A percentile compares a stretch with the other conserved stretches of the same genome.
These are phyloP conservation scores for Pythium diclinum DNA, from an alignment of 352 stramenopile genomes.

Conservation along the genomic window DNA sequence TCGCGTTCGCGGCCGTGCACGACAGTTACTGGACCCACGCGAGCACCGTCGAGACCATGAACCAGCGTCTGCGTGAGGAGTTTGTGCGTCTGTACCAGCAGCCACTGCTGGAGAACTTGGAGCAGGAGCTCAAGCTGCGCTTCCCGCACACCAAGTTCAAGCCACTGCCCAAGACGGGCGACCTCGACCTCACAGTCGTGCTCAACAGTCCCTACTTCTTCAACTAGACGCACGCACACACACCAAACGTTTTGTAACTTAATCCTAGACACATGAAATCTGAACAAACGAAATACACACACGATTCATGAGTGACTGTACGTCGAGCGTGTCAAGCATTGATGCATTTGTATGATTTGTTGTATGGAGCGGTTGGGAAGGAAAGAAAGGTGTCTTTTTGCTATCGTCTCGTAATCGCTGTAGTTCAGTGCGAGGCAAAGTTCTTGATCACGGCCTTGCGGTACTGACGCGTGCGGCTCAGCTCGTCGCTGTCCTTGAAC, in stretches of 20 bases:
- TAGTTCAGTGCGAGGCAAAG: constrained; percentile 60
- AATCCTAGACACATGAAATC: constrained; percentile 14
- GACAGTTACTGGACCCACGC: constrained; percentile 99
- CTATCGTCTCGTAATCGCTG: too few species aligned
- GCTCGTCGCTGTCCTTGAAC: constrained; percentile 56
- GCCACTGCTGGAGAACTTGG: constrained; percentile 95
- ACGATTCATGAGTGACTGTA: background rate
- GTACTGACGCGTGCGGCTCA: constrained; percentile 58
- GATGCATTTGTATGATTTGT: too few species aligned
- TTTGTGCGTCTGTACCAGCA: constrained; percentile 98
- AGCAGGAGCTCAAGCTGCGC: constrained; percentile 89
- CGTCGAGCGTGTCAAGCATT: too few species aligned
- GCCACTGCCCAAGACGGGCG: constrained; percentile 88
- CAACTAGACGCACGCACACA: constrained; percentile 76
- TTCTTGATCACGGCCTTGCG: constrained; percentile 75
- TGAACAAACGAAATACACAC: background rate
- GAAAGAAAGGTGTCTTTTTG: too few species aligned
- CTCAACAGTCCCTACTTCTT: constrained; percentile 98
- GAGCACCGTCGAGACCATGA: constrained; percentile 95
- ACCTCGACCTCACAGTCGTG: constrained; percentile 94
- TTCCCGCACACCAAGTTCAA: constrained; percentile 96
- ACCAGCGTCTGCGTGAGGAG: constrained; percentile 82
- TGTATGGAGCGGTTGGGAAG: too few species aligned
- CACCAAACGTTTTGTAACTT: constrained; percentile 25
- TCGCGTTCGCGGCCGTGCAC: constrained; percentile 97